Conservation (phyloP, 306 rosid genomes). For the Malus domestica region ASM211411v1 NC_041805.1:6118001-6118500, state of each 20-base stretch:
- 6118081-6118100: too few species aligned
- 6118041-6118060: too few species aligned
- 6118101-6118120: constrained; percentile 26
- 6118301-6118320: background rate
- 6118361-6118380: constrained; percentile 35
- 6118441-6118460: constrained; percentile 43
- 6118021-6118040: too few species aligned
- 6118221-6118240: constrained; percentile 23
- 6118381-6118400: constrained; percentile 29
- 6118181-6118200: constrained; percentile 32
- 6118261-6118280: constrained; percentile 36
- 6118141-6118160: constrained; percentile 36
- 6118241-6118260: constrained; percentile 32
- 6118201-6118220: constrained; percentile 25
- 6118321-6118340: background rate
- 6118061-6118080: too few species aligned
- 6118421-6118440: constrained; percentile 27
- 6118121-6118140: constrained; percentile 24
- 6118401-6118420: constrained; percentile 23
- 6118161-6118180: constrained; percentile 47
- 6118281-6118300: constrained; percentile 27
- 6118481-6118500: background rate
- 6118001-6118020: too few species aligned
- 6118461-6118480: constrained; percentile 7
- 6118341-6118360: background rate